A percentile compares a stretch with the other conserved stretches of the same genome.
Evolutionary conservation across 164 flowering plant species (phyloP).

Genomic region (Buxus sempervirens): DNA sequence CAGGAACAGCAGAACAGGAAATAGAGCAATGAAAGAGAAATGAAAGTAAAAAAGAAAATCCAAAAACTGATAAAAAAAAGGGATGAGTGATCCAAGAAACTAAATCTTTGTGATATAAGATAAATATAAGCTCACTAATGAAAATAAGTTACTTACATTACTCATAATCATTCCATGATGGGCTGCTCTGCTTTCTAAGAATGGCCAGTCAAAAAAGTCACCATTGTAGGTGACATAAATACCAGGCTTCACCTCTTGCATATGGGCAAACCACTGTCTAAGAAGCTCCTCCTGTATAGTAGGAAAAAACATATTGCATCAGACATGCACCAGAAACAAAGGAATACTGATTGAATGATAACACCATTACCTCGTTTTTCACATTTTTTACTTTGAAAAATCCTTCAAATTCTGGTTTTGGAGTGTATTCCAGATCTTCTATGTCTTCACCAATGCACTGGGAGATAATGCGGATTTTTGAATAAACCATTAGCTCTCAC

Average conservation of each 20-base stretch:
- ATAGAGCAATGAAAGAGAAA: background rate
- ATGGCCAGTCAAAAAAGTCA: constrained; percentile 99
- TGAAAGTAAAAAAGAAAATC: background rate
- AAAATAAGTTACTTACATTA: constrained; percentile 48
- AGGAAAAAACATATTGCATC: constrained; percentile 11
- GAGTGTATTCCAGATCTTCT: constrained; percentile 95
- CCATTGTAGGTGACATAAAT: constrained; percentile 97
- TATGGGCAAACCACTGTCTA: constrained; percentile 81
- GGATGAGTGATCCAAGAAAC: no score
- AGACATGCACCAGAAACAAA: background rate
- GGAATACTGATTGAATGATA: background rate
- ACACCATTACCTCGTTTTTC: constrained; percentile 70
- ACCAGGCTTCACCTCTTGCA: constrained; percentile 95
- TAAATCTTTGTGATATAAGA: background rate
- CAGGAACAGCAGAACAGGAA: background rate
- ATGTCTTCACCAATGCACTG: constrained; percentile 97
- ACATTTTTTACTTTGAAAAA: constrained; percentile 81
- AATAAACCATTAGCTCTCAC: background rate
- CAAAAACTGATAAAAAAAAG: no score
- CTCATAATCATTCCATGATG: constrained; percentile 74
- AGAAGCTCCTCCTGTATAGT: constrained; percentile 73
- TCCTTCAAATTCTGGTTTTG: constrained; percentile 98
- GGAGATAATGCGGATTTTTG: constrained; percentile 11
- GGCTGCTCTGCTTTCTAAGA: constrained; percentile 89
- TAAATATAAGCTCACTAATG: background rate